phyloP scores from a whole-genome alignment of 768 basidiomycete species.

The Mycena maculata region DNA sequence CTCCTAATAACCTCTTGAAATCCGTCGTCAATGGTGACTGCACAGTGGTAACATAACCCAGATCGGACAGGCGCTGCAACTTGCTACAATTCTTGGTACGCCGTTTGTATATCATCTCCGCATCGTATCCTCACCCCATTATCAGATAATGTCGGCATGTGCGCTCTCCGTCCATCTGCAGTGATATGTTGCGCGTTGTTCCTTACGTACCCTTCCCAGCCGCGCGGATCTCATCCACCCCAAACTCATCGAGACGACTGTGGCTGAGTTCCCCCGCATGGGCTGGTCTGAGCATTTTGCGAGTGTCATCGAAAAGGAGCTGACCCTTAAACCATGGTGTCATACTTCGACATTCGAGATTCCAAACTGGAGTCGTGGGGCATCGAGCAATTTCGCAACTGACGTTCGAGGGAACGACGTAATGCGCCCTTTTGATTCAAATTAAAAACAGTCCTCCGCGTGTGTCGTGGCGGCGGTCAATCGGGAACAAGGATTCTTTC shows the following conservation, averaged over 20 bases:
- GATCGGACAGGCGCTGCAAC: conserved; percentile 61
- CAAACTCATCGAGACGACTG: conserved; percentile 53
- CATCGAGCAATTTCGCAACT: conserved; percentile 59
- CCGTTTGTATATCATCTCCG: not conserved
- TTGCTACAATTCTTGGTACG: conserved; percentile 61
- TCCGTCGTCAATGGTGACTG: not conserved
- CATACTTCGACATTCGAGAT: conserved; percentile 61
- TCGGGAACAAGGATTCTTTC: conserved; percentile 13
- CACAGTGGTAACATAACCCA: conserved; percentile 62
- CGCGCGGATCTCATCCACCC: conserved; percentile 57
- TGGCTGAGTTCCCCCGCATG: conserved; percentile 53
- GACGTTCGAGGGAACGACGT: conserved; percentile 57
- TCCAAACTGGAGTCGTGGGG: conserved; percentile 56
- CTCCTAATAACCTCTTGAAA: not conserved
- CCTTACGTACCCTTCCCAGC: conserved; percentile 39
- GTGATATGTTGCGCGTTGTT: conserved; percentile 9
- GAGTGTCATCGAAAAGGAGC: conserved; percentile 56
- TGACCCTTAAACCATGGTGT: conserved; percentile 61
- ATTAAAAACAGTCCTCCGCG: conserved; percentile 21
- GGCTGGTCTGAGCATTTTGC: conserved; percentile 61
- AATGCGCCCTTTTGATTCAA: conserved; percentile 54
- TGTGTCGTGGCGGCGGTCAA: conserved; percentile 10
- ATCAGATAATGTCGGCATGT: conserved; percentile 59
- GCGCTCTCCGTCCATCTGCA: conserved; percentile 29
- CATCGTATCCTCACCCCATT: conserved; percentile 23